These are phyloP conservation scores for Ustilaginoidea virens DNA, from an alignment of 2,329 filamentous ascomycete species.

Conservation along the genomic window DNA sequence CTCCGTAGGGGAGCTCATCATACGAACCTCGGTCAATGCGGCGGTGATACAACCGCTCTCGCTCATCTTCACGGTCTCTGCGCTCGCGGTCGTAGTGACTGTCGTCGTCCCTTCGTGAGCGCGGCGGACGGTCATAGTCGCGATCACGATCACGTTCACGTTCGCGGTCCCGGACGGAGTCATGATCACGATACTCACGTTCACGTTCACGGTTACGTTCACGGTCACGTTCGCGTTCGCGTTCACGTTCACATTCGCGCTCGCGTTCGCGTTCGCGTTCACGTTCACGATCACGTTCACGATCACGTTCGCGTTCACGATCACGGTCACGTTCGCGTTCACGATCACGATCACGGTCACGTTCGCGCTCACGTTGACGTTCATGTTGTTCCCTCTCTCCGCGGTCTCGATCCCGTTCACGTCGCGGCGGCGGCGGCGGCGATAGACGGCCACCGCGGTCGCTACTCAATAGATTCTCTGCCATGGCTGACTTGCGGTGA, in stretches of 20 bases:
- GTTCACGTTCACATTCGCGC: slow-evolving; percentile 21
- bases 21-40: slow-evolving; percentile 61
- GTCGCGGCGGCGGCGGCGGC: slow-evolving; percentile 22
- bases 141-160: slow-evolving; percentile 21
- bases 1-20: slow-evolving; percentile 85
- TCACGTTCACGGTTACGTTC: slow-evolving; percentile 15
- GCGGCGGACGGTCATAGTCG: slow-evolving; percentile 25
- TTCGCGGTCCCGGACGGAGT: slow-evolving; percentile 22
- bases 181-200: slow-evolving; percentile 19
- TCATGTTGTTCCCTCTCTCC: slow-evolving; percentile 26
- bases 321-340: slow-evolving; percentile 20
- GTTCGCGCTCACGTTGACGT: slow-evolving; percentile 17
- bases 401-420: slow-evolving; percentile 26
- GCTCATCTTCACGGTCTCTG: slow-evolving; percentile 75
- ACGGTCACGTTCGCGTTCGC: slow-evolving; percentile 21
- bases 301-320: slow-evolving; percentile 11
- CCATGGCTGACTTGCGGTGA: slow-evolving; percentile 66
- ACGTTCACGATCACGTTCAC: slow-evolving; percentile 19
- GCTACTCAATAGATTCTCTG: slow-evolving; percentile 40
- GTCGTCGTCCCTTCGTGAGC: slow-evolving; percentile 44
- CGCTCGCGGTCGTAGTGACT: slow-evolving; percentile 74
- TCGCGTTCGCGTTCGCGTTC: slow-evolving; percentile 20
- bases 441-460: slow-evolving; percentile 33
- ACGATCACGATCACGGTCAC: slow-evolving; percentile 21
- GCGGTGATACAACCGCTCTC: slow-evolving; percentile 75